These are phyloP conservation scores for Besnoitia besnoiti DNA, from an alignment of 169 alveolate species.

Conservation along the genomic window DNA sequence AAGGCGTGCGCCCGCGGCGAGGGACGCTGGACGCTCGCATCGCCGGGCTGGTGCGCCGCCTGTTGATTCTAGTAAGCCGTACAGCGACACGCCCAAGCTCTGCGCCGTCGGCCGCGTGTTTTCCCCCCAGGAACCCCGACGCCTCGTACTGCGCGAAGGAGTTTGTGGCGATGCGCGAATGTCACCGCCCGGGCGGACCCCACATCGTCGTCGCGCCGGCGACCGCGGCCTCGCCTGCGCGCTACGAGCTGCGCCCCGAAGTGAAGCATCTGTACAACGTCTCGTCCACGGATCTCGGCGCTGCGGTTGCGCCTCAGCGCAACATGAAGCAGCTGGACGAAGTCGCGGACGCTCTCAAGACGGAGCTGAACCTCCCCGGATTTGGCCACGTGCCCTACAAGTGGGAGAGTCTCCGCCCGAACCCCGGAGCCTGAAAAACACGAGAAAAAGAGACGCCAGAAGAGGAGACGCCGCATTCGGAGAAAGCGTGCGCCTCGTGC, in stretches of 20 bases:
- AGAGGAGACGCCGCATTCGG: neutral
- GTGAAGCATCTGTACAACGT: neutral
- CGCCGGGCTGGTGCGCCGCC: too few relatives aligned
- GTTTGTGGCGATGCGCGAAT: conserved; percentile 58
- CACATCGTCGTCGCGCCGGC: conserved; percentile 5
- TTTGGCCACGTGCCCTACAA: conserved; percentile 46
- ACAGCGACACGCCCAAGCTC: too few relatives aligned
- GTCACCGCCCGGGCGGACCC: conserved; percentile 59
- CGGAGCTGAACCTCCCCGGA: conserved; percentile 4
- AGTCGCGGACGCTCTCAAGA: conserved; percentile 20
- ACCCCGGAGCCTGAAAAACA: conserved; percentile 41
- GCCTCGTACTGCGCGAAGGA: conserved; percentile 46
- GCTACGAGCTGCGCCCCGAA: conserved; percentile 40
- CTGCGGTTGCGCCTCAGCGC: conserved; percentile 59
- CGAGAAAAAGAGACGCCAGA: neutral
- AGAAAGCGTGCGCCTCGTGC: too few relatives aligned
- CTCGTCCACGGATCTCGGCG: conserved; percentile 46
- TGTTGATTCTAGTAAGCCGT: too few relatives aligned
- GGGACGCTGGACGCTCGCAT: too few relatives aligned
- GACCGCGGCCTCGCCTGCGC: neutral
- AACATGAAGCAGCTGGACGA: conserved; percentile 11
- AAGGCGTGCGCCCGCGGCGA: too few relatives aligned
- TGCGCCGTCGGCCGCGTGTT: too few relatives aligned
- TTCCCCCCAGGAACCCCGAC: conserved; percentile 43
- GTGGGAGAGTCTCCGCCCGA: conserved; percentile 55